Percentiles rank a stretch among this genome's conserved stretches.
These are phyloP conservation scores for Eucalyptus curtisii DNA, from an alignment of 345 rosid species.

Conservation along the genomic window DNA sequence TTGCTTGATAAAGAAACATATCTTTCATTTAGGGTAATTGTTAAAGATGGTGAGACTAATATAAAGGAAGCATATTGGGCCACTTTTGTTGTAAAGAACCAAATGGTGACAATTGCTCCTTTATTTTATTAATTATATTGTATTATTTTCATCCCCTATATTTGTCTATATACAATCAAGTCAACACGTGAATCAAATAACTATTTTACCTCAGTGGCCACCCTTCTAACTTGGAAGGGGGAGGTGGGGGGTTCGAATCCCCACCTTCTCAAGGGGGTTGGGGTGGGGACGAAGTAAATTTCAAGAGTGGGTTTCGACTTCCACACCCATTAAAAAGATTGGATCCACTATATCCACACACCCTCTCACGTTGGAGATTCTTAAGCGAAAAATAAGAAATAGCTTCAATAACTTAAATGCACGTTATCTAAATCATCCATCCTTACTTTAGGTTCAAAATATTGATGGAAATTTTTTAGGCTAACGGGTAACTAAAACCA, in stretches of 20 bases:
- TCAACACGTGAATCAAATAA: neutral
- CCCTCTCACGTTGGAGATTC: neutral
- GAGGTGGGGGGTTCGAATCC: too few species aligned
- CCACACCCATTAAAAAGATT: neutral
- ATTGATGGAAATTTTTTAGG: neutral
- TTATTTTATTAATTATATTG: neutral
- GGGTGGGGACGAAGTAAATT: too few species aligned
- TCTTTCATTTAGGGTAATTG: neutral
- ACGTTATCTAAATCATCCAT: neutral
- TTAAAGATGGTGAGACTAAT: neutral
- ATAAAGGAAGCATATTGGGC: neutral
- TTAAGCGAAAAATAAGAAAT: neutral
- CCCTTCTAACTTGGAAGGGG: too few species aligned
- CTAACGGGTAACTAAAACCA: neutral
- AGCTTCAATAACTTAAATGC: neutral
- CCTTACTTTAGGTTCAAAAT: neutral
- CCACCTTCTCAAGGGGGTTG: too few species aligned
- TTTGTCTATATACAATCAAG: neutral
- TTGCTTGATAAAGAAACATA: neutral
- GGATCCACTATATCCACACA: too few species aligned
- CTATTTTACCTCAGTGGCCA: too few species aligned
- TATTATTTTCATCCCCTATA: neutral
- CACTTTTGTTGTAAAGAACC: neutral
- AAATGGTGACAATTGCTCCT: neutral
- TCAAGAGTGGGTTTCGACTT: too few species aligned